Conservation (phyloP, 2,329 filamentous ascomycete genomes). For the Penicillium sp. region DNA sequence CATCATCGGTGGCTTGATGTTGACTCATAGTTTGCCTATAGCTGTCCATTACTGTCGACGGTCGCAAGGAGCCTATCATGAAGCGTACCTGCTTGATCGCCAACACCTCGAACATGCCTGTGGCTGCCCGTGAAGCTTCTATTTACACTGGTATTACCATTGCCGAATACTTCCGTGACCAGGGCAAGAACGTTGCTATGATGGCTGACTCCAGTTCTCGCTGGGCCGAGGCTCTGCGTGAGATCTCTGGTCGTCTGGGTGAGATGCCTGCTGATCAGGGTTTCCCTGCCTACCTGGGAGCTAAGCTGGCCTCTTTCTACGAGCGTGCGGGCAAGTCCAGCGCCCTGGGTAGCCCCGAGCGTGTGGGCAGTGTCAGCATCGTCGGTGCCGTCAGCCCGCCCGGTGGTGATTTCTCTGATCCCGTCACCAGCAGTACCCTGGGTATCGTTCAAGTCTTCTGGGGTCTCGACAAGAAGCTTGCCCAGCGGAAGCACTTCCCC, state of each 20-base stretch:
- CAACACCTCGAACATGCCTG: slow-evolving; percentile 99
- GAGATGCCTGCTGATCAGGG: slow-evolving; percentile 99
- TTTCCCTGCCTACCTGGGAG: slow-evolving; percentile 96
- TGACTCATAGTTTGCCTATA: slow-evolving; percentile 24
- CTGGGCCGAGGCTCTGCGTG: slow-evolving; percentile 98
- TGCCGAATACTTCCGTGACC: slow-evolving; percentile 95
- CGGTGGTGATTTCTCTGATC: slow-evolving; percentile 98
- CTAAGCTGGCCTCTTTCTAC: slow-evolving; percentile 98
- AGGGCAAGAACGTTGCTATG: slow-evolving; percentile 97
- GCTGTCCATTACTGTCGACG: slow-evolving; percentile 90
- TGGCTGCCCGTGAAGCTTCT: slow-evolving; percentile 95
- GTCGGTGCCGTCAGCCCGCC: slow-evolving; percentile 96
- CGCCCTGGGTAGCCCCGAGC: slow-evolving; percentile 83
- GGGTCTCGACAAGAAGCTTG: slow-evolving; percentile 99
- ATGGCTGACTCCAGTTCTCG: slow-evolving; percentile 99
- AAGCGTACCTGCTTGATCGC: slow-evolving; percentile 98
- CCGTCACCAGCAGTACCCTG: slow-evolving; percentile 89
- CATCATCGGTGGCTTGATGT: not conserved
- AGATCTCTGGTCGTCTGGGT: slow-evolving; percentile 96
- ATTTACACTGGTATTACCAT: slow-evolving; percentile 98
- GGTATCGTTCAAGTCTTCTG: slow-evolving; percentile 99
- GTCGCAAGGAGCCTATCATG: slow-evolving; percentile 98
- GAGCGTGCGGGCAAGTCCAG: slow-evolving; percentile 90
- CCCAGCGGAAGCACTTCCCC: slow-evolving; percentile 98
- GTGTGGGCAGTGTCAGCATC: slow-evolving; percentile 91